Conservation (phyloP, 306 rosid genomes). For the Senna siamea region DNA sequence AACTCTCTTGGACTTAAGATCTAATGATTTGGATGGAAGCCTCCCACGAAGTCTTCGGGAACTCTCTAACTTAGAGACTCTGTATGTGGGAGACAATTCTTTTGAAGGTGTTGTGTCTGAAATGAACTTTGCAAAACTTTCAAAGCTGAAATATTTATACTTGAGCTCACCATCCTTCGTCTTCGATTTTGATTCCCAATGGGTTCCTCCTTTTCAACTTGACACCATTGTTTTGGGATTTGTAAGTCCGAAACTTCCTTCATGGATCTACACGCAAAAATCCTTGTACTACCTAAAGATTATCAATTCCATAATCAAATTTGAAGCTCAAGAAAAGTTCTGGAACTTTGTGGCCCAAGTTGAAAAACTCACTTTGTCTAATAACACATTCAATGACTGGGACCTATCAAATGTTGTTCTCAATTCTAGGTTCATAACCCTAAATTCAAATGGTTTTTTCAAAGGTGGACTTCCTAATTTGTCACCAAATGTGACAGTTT, state of each 20-base stretch:
- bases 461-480: slow-evolving; percentile 37
- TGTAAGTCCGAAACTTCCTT: slow-evolving; percentile 34
- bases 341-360: slow-evolving; percentile 26
- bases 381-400: slow-evolving; percentile 21
- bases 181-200: slow-evolving; percentile 5
- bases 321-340: slow-evolving; percentile 31
- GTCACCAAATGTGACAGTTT: slow-evolving; percentile 25
- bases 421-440: not conserved
- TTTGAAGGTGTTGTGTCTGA: slow-evolving; percentile 17
- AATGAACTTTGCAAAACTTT: slow-evolving; percentile 17
- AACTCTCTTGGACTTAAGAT: no score
- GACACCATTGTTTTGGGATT: not conserved
- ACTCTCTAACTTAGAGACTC: not conserved
- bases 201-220: slow-evolving; percentile 32
- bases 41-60: slow-evolving; percentile 30
- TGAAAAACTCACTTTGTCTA: not conserved
- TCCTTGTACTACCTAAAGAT: not conserved
- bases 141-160: not conserved
- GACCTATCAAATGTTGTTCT: slow-evolving; percentile 30
- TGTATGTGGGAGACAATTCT: not conserved
- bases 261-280: slow-evolving; percentile 33
- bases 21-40: not conserved
- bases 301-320: not conserved
- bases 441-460: not conserved
- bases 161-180: not conserved